These are phyloP conservation scores for Rhizopus stolonifer DNA, from an alignment of 371 early-diverging fungal genomes.

Conservation along the genomic window DNA sequence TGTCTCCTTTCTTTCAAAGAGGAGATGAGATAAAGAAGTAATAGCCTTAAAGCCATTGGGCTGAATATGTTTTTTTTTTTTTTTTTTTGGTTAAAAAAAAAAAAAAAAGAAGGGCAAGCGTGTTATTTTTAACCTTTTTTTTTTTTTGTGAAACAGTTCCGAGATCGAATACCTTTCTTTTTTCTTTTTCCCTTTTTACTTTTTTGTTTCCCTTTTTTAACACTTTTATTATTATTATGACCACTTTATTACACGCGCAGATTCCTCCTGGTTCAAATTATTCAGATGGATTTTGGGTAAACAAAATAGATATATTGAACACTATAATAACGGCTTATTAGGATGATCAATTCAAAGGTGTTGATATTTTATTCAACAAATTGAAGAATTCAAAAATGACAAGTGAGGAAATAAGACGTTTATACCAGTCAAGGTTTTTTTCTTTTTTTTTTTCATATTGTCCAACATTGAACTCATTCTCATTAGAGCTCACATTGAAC, in stretches of 20 bases:
- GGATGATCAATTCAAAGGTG: conserved; percentile 29
- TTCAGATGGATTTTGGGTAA: conserved; percentile 30
- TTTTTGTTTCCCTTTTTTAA: conserved; percentile 7
- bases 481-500: conserved; percentile 30
- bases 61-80: no score
- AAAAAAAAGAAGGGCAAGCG: no score
- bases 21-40: no score
- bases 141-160: no score
- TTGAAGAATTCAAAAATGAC: conserved; percentile 31
- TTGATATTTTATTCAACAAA: conserved; percentile 18
- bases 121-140: no score
- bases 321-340: neutral
- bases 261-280: conserved; percentile 15
- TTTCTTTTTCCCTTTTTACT: conserved; percentile 4
- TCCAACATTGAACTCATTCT: neutral
- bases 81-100: no score
- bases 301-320: no score
- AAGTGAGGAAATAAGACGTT: conserved; percentile 26
- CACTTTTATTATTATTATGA: neutral
- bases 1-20: no score
- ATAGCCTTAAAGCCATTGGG: no score
- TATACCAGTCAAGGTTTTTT: conserved; percentile 22
- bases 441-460: neutral
- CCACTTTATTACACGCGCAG: conserved; percentile 1
- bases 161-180: neutral